Base-by-base conservation (phyloP, 495 filamentous ascomycete species). In the Sphaerosporella brunnea region DNA sequence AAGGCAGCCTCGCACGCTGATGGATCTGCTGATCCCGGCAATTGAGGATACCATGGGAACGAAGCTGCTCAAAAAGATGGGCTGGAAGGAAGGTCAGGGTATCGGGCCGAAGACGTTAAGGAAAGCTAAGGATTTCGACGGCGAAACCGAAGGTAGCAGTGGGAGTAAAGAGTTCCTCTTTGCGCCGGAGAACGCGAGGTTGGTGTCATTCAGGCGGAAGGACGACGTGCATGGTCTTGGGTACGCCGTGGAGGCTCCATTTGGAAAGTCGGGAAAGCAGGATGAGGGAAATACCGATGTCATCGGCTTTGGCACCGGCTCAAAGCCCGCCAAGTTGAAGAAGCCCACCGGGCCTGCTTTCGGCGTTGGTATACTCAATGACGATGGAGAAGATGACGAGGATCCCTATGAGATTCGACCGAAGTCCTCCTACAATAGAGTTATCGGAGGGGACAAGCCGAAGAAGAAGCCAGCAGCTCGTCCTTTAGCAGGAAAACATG, bases 351-450 rank as follows among this genome's bases (percentile, higher is more conserved):
- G 73, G 23, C 73, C 78, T 39, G 82, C 79, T 0, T 84, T 97
- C 39, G 90, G 90, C 0, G 80, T 92, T 11, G 90, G 90, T 2
- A 67, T 95, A 18, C 63, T 97, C 43, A 97, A 96, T 56, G 90
- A 96, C 50, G 93, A 78, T 15, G 88, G 85, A 2, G 95, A 90
- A n/a, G 90, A 96, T 55, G 87, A 96, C 47, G 90, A 95, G 58
- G 92, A 96, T 56, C 82, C 83, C 0, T 96, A 95, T 64, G 82
- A 83, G 37, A 73, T 96, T 18, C 87, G 90, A 0, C 90, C 90
- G 5, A 77, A 77, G 56, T 87, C 93, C 59, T 83, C 80, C n/a
- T 94, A 93, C 62, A 93, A 84, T 54, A 70, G 76, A 23, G 71
- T 77, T 2, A 78, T 96, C 58, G 87, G 83, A 23, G 80, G 80